Evolutionary conservation across 257 asterid species (phyloP).

Genomic region (Echites panduratus): DNA sequence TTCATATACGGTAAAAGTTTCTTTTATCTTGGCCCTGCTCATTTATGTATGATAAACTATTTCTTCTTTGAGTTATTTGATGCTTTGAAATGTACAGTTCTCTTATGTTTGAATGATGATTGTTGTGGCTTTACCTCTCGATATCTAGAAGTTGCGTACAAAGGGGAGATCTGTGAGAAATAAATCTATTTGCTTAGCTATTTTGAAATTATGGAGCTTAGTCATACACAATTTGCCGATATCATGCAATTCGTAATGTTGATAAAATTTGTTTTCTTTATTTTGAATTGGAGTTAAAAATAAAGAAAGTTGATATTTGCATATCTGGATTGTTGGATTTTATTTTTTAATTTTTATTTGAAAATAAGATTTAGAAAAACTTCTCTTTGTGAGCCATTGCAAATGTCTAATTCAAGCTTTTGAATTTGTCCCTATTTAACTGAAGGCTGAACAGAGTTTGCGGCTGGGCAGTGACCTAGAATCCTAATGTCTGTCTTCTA

Average conservation of each 20-base stretch:
- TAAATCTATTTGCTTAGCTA: background rate
- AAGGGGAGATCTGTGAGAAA: background rate
- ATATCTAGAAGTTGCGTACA: background rate
- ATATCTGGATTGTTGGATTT: background rate
- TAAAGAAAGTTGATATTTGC: background rate
- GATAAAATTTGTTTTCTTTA: background rate
- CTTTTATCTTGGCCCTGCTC: background rate
- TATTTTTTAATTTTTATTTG: too few species aligned
- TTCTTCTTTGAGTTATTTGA: background rate
- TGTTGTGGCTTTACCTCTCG: background rate
- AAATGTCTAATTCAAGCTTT: background rate
- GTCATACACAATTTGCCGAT: background rate
- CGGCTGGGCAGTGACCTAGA: background rate
- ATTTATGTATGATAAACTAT: background rate
- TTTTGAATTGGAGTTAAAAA: background rate
- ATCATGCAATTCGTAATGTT: background rate
- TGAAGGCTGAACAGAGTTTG: background rate
- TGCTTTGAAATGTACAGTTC: background rate
- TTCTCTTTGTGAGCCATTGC: background rate
- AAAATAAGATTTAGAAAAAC: background rate
- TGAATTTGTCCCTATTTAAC: background rate
- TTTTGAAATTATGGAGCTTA: background rate
- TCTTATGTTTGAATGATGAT: background rate
- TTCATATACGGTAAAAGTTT: too few species aligned
- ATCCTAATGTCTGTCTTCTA: background rate